Evolutionary conservation across 495 filamentous ascomycete genomes (phyloP).

Genomic region (Astrothelium subdiscretum): DNA sequence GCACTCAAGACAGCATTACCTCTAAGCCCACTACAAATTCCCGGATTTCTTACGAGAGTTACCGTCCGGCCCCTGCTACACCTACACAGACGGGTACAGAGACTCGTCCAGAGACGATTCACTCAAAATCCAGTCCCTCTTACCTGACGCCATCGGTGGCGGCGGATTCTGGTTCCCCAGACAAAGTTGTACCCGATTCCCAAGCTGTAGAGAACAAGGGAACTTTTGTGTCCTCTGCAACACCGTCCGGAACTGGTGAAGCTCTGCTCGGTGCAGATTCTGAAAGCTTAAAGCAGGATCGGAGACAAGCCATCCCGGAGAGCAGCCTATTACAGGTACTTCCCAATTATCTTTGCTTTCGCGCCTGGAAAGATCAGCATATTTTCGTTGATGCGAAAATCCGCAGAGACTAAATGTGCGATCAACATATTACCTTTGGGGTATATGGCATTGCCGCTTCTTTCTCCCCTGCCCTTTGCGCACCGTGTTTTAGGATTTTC

Average conservation of each 20-base stretch:
- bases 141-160: background rate
- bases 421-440: background rate
- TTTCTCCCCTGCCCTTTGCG: background rate
- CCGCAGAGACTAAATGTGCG: background rate
- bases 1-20: background rate
- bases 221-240: background rate
- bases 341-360: background rate
- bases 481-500: background rate
- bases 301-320: background rate
- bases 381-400: background rate
- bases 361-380: background rate
- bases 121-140: background rate
- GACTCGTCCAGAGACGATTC: background rate
- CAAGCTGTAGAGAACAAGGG: background rate
- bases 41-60: background rate
- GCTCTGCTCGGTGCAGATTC: background rate
- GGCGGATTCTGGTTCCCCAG: background rate
- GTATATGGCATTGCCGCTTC: background rate
- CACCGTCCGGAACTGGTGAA: background rate
- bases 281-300: background rate
- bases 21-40: background rate
- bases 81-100: background rate
- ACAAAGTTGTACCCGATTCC: background rate
- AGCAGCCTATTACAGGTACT: constrained; percentile 1
- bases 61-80: background rate